Evolutionary conservation across 345 rosid genomes (phyloP), one percentile per base, ranked within the genome.

Genomic region (Fremontodendron californicum): DNA sequence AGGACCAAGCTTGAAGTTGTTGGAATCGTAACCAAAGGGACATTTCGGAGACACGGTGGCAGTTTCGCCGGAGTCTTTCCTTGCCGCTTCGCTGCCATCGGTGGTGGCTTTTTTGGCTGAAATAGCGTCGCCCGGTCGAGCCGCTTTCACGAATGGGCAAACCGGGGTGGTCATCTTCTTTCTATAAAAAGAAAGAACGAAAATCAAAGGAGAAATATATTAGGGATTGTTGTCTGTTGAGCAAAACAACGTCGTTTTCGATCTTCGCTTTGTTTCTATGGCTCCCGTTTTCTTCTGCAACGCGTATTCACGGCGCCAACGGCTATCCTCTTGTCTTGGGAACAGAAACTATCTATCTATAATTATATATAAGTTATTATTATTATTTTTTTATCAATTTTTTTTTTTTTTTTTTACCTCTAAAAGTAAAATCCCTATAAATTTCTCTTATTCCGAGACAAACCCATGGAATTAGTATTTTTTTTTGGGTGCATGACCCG

Each of bases 1-100:
- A 57, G 99, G 99, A 25, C 99, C 99, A 68, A 96, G 84, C 88
- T 96, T 92, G 84, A 96, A 96, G 0, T 92, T 88, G 40, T 88
- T 92, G 11, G 98, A 90, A 84, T 92, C 99, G 49, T 91, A 96
- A 55, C 99, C 99, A 52, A 94, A 89, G 0, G 99, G 98, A 65
- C 99, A 94, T 79, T 92, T 96, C 23, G 97, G 91, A 67, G 92
- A 79, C 40, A 89, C 66, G 27, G 48, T 79, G 57, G 88, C 88
- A 18, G 90, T 75, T 43, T 75, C 86, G 19, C 58, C 63, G 18
- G 87, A 76, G 12, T 84, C 94, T 65, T 76, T 86, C 75, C 80
- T 71, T 0, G 77, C 37, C 81, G 68, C 58, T 54, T 83, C 15
- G 78, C 77, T 1, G 69, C 85, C 49, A 73, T 83, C 86, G 4